Percentiles rank a stretch among this genome's conserved stretches.
Evolutionary conservation across 805 yeast genomes (phyloP).

Genomic region (Kuraishia ogatae): DNA sequence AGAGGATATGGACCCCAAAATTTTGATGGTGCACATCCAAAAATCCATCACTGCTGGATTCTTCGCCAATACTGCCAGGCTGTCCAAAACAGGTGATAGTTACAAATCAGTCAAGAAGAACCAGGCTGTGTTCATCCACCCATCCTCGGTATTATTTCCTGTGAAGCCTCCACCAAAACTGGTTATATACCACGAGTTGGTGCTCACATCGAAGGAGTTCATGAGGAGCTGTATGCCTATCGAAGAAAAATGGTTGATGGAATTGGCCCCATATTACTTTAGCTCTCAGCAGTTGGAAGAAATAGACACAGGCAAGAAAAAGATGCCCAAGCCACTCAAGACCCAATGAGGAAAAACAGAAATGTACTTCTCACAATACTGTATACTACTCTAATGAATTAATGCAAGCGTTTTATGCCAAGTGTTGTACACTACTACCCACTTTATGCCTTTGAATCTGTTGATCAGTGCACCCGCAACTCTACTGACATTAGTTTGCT

Average conservation of each 20-base stretch:
- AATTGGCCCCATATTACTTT: conserved; percentile 61
- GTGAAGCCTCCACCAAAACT: conserved; percentile 66
- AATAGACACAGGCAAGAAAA: conserved; percentile 5
- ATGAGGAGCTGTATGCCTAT: conserved; percentile 75
- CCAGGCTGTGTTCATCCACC: conserved; percentile 75
- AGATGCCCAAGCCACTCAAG: conserved; percentile 3
- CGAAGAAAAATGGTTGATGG: conserved; percentile 63
- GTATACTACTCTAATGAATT: background rate
- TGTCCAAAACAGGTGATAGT: conserved; percentile 57
- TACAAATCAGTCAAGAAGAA: conserved; percentile 59
- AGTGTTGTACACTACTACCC: too few relatives aligned
- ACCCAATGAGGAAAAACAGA: background rate
- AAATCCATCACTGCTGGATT: conserved; percentile 59
- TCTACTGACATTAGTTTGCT: too few relatives aligned
- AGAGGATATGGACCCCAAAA: conserved; percentile 22
- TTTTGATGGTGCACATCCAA: conserved; percentile 27
- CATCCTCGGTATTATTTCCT: conserved; percentile 64
- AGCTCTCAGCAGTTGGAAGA: conserved; percentile 9
- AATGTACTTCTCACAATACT: too few relatives aligned
- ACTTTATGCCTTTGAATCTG: too few relatives aligned
- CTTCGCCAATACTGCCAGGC: conserved; percentile 55
- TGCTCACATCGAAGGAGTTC: conserved; percentile 79
- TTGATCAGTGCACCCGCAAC: too few relatives aligned
- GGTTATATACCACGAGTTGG: conserved; percentile 74
- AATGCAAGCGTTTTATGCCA: too few relatives aligned